Conservation (phyloP, 768 basidiomycete species). For the Auriscalpium orientale region DNA sequence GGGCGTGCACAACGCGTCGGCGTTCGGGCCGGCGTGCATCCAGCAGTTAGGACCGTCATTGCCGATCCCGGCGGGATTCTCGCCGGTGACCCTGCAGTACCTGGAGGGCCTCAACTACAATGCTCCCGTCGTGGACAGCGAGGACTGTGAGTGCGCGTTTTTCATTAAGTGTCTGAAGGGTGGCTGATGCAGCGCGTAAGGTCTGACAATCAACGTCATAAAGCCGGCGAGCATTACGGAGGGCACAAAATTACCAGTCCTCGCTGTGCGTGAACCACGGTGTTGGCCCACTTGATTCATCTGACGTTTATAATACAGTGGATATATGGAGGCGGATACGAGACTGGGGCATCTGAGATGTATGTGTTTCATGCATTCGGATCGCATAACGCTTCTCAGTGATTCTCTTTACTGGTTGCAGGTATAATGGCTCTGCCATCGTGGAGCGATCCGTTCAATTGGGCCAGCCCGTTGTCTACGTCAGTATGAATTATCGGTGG, state of each 20-base stretch:
- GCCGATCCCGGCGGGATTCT: not conserved
- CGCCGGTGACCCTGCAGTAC: not conserved
- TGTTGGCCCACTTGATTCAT: not conserved
- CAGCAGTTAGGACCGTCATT: not conserved
- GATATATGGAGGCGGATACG: conserved; percentile 16
- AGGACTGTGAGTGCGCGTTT: conserved; percentile 13
- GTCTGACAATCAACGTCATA: conserved; percentile 18
- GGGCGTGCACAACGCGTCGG: too few species aligned
- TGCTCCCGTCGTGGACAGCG: not conserved
- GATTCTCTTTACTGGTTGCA: not conserved
- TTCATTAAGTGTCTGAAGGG: too few species aligned
- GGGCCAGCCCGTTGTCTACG: conserved; percentile 17
- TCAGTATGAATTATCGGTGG: conserved; percentile 20
- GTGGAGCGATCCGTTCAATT: conserved; percentile 18
- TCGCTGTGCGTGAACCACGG: conserved; percentile 11
- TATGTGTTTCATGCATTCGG: not conserved
- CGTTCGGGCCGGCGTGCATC: not conserved
- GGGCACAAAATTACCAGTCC: conserved; percentile 14
- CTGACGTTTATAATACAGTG: conserved; percentile 4
- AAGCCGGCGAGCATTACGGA: conserved; percentile 3
- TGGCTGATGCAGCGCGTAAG: not conserved
- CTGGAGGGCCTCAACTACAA: not conserved
- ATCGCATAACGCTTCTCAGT: too few species aligned
- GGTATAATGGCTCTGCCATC: conserved; percentile 1
- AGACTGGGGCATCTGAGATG: not conserved